Percentiles rank a stretch among this genome's conserved stretches.
Conservation (phyloP, 768 basidiomycete species). For the Tricholoma matsutake region DNA sequence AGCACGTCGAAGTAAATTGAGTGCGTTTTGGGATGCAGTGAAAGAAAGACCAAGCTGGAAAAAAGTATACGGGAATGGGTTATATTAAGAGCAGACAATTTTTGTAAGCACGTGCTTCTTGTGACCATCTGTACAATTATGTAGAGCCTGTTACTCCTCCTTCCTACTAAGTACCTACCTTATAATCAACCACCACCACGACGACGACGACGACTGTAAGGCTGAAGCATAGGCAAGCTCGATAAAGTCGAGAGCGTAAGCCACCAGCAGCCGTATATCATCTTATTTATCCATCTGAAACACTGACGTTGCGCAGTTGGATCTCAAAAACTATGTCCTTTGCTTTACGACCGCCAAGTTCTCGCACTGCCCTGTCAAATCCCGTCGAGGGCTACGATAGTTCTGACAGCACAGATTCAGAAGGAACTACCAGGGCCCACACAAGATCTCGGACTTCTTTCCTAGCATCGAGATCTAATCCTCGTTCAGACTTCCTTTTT, state of each 20-base stretch:
- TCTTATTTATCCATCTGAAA: background rate
- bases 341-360: constrained; percentile 19
- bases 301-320: background rate
- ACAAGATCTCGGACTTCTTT: constrained; percentile 23
- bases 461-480: constrained; percentile 22
- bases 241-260: background rate
- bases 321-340: constrained; percentile 19
- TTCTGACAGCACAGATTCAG: constrained; percentile 43
- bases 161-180: background rate
- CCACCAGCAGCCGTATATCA: background rate
- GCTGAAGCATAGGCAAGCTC: constrained; percentile 9
- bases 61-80: constrained; percentile 50
- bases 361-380: constrained; percentile 17
- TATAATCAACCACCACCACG: constrained; percentile 7
- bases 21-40: constrained; percentile 69
- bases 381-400: constrained; percentile 42
- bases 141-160: no score
- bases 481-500: constrained; percentile 30
- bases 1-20: constrained; percentile 47
- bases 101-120: background rate
- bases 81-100: constrained; percentile 33
- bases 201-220: constrained; percentile 7
- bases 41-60: constrained; percentile 69
- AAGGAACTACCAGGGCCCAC: constrained; percentile 30
- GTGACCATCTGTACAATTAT: background rate